Conservation (phyloP, 495 filamentous ascomycete species). For the Thermothielavioides terrestris region DNA sequence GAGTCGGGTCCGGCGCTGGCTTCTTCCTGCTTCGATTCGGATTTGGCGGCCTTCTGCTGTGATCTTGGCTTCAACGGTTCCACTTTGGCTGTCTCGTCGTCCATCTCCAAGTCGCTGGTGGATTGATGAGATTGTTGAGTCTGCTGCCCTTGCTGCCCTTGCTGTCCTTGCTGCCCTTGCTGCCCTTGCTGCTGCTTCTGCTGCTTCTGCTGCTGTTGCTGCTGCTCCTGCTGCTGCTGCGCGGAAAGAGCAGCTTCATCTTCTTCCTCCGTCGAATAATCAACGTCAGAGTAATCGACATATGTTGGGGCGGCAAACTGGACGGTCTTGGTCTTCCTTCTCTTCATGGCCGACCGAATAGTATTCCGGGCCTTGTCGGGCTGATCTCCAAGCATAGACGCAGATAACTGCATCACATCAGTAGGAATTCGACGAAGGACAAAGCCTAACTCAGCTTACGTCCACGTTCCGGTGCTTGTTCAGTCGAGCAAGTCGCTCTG, state of each 20-base stretch:
- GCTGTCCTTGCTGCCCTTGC: conserved; percentile 24
- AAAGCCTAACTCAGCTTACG: conserved; percentile 46
- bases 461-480: conserved; percentile 99
- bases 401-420: conserved; percentile 56
- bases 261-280: conserved; percentile 86
- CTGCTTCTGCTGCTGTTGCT: conserved; percentile 25
- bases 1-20: conserved; percentile 30
- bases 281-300: conserved; percentile 81
- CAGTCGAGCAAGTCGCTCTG: conserved; percentile 81
- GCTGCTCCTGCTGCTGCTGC: conserved; percentile 28
- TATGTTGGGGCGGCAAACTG: conserved; percentile 81
- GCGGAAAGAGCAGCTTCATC: conserved; percentile 33
- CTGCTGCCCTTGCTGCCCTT: conserved; percentile 20
- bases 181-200: conserved; percentile 26
- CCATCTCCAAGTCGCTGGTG: conserved; percentile 23
- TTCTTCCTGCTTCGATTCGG: conserved; percentile 36
- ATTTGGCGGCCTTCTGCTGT: conserved; percentile 38
- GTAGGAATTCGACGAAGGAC: neutral
- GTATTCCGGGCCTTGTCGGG: conserved; percentile 82
- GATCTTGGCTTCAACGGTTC: conserved; percentile 37
- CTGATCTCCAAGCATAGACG: conserved; percentile 89
- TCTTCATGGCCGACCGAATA: conserved; percentile 79
- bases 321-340: conserved; percentile 82
- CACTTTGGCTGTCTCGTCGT: conserved; percentile 43
- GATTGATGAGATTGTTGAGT: conserved; percentile 23